Percentiles rank a stretch among this genome's conserved stretches.
Evolutionary conservation across 2,329 filamentous ascomycete species (phyloP).

Genomic region (Cryphonectria carpinicola): DNA sequence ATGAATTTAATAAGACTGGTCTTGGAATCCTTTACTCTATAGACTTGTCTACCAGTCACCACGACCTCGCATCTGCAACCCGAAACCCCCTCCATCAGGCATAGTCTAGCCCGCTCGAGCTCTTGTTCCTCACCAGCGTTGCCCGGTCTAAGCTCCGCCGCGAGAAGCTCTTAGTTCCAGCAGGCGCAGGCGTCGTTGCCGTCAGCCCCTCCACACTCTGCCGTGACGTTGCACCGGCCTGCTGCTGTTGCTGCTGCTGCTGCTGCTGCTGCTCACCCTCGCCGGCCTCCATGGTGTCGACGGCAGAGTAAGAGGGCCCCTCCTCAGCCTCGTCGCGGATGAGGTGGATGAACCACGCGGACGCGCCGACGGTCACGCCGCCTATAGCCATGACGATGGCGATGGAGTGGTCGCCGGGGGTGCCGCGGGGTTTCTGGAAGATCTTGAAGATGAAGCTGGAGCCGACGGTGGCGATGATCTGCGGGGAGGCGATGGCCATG

Average conservation of each 20-base stretch:
- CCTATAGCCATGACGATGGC: slow-evolving; percentile 85
- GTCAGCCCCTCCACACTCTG: slow-evolving; percentile 44
- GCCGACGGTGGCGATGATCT: slow-evolving; percentile 85
- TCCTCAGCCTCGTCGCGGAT: slow-evolving; percentile 63
- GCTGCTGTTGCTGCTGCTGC: neutral
- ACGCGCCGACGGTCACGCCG: slow-evolving; percentile 75
- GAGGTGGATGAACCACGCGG: slow-evolving; percentile 72
- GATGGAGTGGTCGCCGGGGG: slow-evolving; percentile 83
- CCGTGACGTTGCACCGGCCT: slow-evolving; percentile 40
- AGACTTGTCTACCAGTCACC: neutral
- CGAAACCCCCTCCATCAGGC: slow-evolving; percentile 29
- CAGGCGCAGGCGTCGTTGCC: slow-evolving; percentile 39
- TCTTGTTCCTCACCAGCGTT: slow-evolving; percentile 52
- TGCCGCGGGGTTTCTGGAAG: slow-evolving; percentile 85
- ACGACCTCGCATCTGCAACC: neutral
- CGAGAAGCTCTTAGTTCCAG: neutral
- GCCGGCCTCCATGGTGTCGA: slow-evolving; percentile 41
- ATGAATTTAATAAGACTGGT: neutral
- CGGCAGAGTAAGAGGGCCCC: slow-evolving; percentile 32
- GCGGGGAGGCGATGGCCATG: slow-evolving; percentile 87
- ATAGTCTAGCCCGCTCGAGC: slow-evolving; percentile 55
- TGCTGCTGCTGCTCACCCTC: slow-evolving; percentile 15
- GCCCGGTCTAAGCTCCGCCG: slow-evolving; percentile 51
- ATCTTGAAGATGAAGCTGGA: slow-evolving; percentile 83
- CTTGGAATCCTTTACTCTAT: neutral